Evolutionary conservation across 345 rosid genomes (phyloP), one percentile per base, ranked within the genome.

Genomic region (Jatropha curcas): DNA sequence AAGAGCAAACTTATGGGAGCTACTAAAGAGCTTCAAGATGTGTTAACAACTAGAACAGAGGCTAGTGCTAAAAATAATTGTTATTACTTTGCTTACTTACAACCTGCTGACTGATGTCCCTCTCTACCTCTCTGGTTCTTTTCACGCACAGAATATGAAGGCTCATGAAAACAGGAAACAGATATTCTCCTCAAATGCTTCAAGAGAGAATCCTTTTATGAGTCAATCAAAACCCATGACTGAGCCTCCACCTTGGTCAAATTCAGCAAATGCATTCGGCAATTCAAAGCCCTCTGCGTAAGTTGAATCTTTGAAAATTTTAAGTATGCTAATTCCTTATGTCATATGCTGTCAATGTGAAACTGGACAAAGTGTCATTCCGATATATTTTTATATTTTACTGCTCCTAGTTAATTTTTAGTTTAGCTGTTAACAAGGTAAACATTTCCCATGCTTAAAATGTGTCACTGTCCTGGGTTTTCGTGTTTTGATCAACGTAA

Each of bases 221-320:
- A 89, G 72, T 33, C 88, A 79, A 39, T 69, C 78, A 5, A 83
- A 85, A 78, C 62, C 88, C 67, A 70, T 79, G 55, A 79, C 89
- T 45, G 97, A 88, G 80, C 94, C 97, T 27, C 96, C 96, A 80
- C 94, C 98, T 58, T 92, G 97, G 98, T 90, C 96, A 48, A 88
- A 51, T 79, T 73, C 95, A 30, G 75, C 88, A 45, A 74, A 81
- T 80, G 79, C 75, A 34, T 68, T 84, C 14, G 89, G 65, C 56
- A 81, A 53, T 78, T 69, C 74, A 35, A 87, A 77, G 45, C 87
- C 76, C 61, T 74, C 91, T 64, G 76, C 24, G 97, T 94, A 70
- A 83, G 91, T 71, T 1, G 66, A 82, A 90, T 60, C 13, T 68
- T 58, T 57, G 12, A 51, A 48, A 62, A 5, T 41, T 59, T 50